Evolutionary conservation across 352 stramenopile genomes (phyloP).

Genomic region (Phytophthora colocasiae): DNA sequence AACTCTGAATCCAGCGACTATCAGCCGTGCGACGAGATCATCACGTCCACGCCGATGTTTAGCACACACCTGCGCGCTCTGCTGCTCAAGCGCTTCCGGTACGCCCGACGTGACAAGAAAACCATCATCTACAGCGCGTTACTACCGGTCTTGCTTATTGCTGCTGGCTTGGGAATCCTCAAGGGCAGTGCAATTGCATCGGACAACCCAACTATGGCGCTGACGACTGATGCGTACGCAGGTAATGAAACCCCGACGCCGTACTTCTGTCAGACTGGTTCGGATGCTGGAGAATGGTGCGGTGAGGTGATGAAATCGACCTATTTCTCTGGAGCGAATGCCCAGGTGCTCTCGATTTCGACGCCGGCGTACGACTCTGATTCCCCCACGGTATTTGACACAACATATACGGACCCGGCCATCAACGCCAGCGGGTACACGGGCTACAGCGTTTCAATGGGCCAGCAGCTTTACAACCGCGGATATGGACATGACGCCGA

Average conservation of each 20-base stretch:
- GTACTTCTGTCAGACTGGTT: constrained; percentile 43
- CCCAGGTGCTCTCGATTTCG: constrained; percentile 20
- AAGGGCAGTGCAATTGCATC: constrained; percentile 34
- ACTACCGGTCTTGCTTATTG: constrained; percentile 55
- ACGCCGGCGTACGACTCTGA: constrained; percentile 32
- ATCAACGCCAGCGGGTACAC: constrained; percentile 48
- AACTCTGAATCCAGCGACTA: constrained; percentile 15
- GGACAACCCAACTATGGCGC: constrained; percentile 40
- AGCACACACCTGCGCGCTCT: constrained; percentile 45
- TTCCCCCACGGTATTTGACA: constrained; percentile 54
- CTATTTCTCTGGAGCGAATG: constrained; percentile 34
- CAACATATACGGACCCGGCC: constrained; percentile 46
- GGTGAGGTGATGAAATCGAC: constrained; percentile 33
- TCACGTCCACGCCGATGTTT: constrained; percentile 30
- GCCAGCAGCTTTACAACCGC: constrained; percentile 50
- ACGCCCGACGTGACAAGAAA: constrained; percentile 55
- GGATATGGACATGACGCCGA: constrained; percentile 39
- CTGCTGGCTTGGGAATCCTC: constrained; percentile 56
- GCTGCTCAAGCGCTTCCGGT: constrained; percentile 59
- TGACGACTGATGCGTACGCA: constrained; percentile 32
- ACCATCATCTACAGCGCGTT: constrained; percentile 53
- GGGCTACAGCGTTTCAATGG: constrained; percentile 46
- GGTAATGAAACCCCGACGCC: constrained; percentile 42
- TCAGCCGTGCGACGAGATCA: constrained; percentile 29
- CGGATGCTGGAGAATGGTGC: constrained; percentile 37